phyloP scores from a whole-genome alignment of 345 rosid genomes.

The Populus euphratica region DNA sequence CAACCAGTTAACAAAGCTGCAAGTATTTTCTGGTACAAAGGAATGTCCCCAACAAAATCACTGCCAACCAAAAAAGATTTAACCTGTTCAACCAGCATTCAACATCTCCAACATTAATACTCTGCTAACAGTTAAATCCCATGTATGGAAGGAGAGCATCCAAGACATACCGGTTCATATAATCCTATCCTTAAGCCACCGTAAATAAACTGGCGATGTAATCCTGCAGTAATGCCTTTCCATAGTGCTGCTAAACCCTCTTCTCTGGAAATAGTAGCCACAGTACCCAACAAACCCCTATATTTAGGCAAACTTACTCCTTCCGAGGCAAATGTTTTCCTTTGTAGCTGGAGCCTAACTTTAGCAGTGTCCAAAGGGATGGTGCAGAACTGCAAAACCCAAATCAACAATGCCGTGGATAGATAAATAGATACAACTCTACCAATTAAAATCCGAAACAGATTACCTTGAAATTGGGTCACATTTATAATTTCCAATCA shows the following conservation, averaged over 20 bases:
- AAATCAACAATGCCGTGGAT: not conserved
- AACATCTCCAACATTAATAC: conserved; percentile 1
- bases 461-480: too few relatives aligned
- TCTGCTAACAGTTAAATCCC: not conserved
- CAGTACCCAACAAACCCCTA: conserved; percentile 88
- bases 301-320: conserved; percentile 59
- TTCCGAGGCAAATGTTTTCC: conserved; percentile 61
- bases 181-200: conserved; percentile 97
- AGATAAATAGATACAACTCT: too few relatives aligned
- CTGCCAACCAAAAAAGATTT: conserved; percentile 79
- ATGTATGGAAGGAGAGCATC: conserved; percentile 8
- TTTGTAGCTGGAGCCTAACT: conserved; percentile 98
- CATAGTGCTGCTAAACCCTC: conserved; percentile 88
- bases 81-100: conserved; percentile 54
- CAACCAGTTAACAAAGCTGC: conserved; percentile 90
- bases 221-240: conserved; percentile 92
- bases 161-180: conserved; percentile 85
- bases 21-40: conserved; percentile 73
- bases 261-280: conserved; percentile 85
- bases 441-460: too few relatives aligned
- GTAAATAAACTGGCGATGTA: conserved; percentile 90
- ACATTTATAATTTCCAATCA: too few relatives aligned
- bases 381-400: conserved; percentile 67
- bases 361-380: conserved; percentile 98
- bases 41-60: conserved; percentile 72